Base-by-base conservation (phyloP, 2,329 filamentous ascomycete genomes). In the Elsinoe fawcettii region DNA sequence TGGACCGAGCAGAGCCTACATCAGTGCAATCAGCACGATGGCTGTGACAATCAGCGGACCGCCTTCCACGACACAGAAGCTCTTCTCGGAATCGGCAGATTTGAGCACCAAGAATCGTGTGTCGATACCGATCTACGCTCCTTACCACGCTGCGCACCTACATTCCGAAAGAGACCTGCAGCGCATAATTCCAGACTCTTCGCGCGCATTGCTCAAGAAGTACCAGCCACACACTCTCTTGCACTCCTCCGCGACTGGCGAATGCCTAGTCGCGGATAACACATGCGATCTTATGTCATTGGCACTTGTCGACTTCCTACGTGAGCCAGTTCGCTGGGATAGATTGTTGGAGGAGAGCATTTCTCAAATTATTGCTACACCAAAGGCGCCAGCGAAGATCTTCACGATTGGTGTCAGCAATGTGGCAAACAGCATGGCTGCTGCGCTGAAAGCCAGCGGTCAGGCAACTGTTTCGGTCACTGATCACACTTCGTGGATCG, bases 21-120 rank as follows among this genome's bases (percentile, higher is more conserved):
- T 83, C 66, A 82, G 80, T 64, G 80, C 80, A 14, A 75, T 82
- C 59, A 81, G 80, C 61, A 75, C 76, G 36, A 81, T 80, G 71
- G 79, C 80, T 36, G 69, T 83, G 57, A 83, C 80, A 14, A 75
- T 84, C 66, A 82, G 79, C 61, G 81, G 79, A 46, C 80, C 81
- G 18, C 81, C 81, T 6, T 71, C 73, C 11, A 77, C 76, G 3
- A 75, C 80, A 34, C 74, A 75, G 61, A 72, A 74, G 20, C 73
- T 83, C 55, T 77, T 82, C 63, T 70, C 70, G 57, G 70, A 81
- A 56, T 72, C 69, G 18, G 71, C 75, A 27, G 69, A 76, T 36
- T 73, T 80, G 44, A 74, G 74, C 54, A 73, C 75, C 44, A 74
- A 74, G 61, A 77, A 80, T 62, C 76, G 75, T 8, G 73, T 78